Base-by-base conservation (phyloP, 805 yeast genomes). In the Ogataea chonburiensis region DNA sequence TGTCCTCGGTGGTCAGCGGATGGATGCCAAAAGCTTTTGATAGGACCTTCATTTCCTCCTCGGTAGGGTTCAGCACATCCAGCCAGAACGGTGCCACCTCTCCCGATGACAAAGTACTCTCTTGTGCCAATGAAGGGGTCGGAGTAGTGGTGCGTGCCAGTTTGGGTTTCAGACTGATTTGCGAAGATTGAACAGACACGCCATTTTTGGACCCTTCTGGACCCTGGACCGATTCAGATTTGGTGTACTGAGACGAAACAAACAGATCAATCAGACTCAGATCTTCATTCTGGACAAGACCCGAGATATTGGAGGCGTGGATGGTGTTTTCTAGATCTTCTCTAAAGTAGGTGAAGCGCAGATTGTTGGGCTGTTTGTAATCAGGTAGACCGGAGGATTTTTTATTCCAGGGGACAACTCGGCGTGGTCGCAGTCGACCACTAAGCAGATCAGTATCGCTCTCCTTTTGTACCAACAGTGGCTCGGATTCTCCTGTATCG, bases 1-100 rank as follows among this genome's bases (percentile, higher is more conserved):
- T 89, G 63, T 91, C 98, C 57, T 91, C 98, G 0, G 97, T 86
- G 0, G 98, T 91, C 50, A 91, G 72, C 0, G 98, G 98, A 61
- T 91, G 98, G 38, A 91, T 86, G 1, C 95, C 95, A 64, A 91
- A 91, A 0, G 97, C 79, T 52, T 87, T 87, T 17, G 94, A 77
- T 10, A 91, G 51, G 0, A 83, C 93, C 53, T 91, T 88, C 95
- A 93, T 86, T 60, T 91, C 98, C 49, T 88, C 97, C 54, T 93
- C 98, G 0, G 95, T 85, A 8, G 98, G 98, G 53, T 86, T 83
- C 39, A 86, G 65, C 9, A 91, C 84, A 60, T 91, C 98, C 8
- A 91, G 69, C 98, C 98, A 91, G 69, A 91, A 88, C 12, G 95
- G 89, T 2, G 78, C 67, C 7, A 67, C 21, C 4, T 43, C 47